Evolutionary conservation across 441 rosid genomes (phyloP).

Genomic region (Bocquillonia castaneifolia): DNA sequence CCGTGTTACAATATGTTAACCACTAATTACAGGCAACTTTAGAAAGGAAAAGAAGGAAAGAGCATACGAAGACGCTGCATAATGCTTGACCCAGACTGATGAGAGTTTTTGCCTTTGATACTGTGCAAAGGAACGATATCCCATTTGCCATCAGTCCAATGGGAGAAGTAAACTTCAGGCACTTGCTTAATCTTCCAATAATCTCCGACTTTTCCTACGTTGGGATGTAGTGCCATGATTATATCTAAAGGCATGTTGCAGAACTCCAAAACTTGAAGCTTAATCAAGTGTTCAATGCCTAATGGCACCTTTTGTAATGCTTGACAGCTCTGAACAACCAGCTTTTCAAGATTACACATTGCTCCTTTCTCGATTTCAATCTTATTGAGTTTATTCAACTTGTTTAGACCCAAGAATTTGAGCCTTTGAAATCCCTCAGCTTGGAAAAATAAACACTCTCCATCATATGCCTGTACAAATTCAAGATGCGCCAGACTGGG

Average conservation of each 20-base stretch:
- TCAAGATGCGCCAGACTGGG: slow-evolving; percentile 44
- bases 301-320: slow-evolving; percentile 33
- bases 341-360: slow-evolving; percentile 33
- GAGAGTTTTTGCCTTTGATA: slow-evolving; percentile 16
- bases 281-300: slow-evolving; percentile 34
- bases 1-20: no score
- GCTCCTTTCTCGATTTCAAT: slow-evolving; percentile 28
- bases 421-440: slow-evolving; percentile 35
- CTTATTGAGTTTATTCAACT: slow-evolving; percentile 26
- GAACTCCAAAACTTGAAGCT: slow-evolving; percentile 31
- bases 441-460: slow-evolving; percentile 26
- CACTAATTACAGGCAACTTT: no score
- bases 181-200: slow-evolving; percentile 28
- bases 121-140: slow-evolving; percentile 31
- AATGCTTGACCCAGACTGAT: background rate
- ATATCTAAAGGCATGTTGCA: slow-evolving; percentile 36
- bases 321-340: slow-evolving; percentile 32
- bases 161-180: slow-evolving; percentile 36
- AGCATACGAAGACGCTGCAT: slow-evolving; percentile 2
- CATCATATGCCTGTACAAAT: slow-evolving; percentile 31
- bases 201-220: slow-evolving; percentile 30
- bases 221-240: slow-evolving; percentile 26
- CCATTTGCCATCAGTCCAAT: slow-evolving; percentile 33
- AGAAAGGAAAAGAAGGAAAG: no score
- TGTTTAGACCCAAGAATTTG: slow-evolving; percentile 32